Base-by-base conservation (phyloP, 371 early-diverging fungal species). In the Mortierella sp. region DNA sequence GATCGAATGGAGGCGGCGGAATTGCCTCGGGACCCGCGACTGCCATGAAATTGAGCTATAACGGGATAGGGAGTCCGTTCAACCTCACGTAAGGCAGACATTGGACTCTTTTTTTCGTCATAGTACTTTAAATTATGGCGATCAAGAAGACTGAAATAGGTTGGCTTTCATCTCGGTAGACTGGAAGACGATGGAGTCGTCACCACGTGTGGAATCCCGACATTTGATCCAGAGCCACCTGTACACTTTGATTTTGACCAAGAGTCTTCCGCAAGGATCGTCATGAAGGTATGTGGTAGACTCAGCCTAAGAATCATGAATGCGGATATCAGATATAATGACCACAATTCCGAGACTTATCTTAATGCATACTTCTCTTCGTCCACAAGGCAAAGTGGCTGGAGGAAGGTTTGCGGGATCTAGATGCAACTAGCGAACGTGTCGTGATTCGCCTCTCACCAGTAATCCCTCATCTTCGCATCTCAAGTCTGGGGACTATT, bases 351-450 rank as follows among this genome's bases (percentile, higher is more conserved):
- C 54, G 26, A 11, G 34, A 34, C 37, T 7, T 14, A 34, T 14
- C 11, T 6, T 21, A 15, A 23, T 47, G n/a, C n/a, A n/a, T n/a
- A n/a, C n/a, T n/a, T n/a, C n/a, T n/a, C n/a, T n/a, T n/a, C n/a
- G n/a, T n/a, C n/a, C n/a, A n/a, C n/a, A n/a, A 76, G 76, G 60
- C 76, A 2, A 55, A 62, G 39, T 76, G 76, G 76, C 57, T 76
- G 12, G 69, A 76, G 30, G 76, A 76, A 31, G 76, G 69, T 5
- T 56, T 76, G 15, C 52, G 69, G 17, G 76, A 69, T 6, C 32
- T 76, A 46, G 76, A 76, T 42, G 64, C 76, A 0, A 76, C 76
- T 1, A 76, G 76, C 21, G 70, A 69, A 8, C 56, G 65, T 0
- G 70, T 69, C 8, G 65, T 76, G 6, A 27, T 76, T 26, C 69